Conservation (phyloP, 208 protist genomes). For the Acanthamoeba royreba region DNA sequence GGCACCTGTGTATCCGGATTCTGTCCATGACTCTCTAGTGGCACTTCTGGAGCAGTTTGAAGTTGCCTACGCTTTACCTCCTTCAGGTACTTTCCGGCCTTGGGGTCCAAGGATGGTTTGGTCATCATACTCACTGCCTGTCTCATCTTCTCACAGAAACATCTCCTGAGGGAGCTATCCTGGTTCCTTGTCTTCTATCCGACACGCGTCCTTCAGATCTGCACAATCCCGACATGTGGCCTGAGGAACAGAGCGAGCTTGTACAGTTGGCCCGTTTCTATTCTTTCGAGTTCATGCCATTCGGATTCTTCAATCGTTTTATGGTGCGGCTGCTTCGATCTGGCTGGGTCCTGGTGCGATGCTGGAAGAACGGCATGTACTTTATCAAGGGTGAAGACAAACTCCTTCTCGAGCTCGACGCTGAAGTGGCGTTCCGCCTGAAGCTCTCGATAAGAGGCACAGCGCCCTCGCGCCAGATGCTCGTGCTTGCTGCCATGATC, state of each 20-base stretch:
- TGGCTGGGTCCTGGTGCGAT: not conserved
- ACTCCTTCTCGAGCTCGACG: conserved; percentile 2
- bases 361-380: conserved; percentile 42
- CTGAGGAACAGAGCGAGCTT: not conserved
- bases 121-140: no score
- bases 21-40: not conserved
- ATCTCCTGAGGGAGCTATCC: not conserved
- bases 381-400: not conserved
- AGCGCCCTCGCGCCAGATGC: not conserved
- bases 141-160: not conserved
- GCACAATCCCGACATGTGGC: not conserved
- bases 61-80: not conserved
- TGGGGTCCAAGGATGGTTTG: not conserved
- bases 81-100: not conserved
- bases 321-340: conserved; percentile 28
- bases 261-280: not conserved
- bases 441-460: not conserved
- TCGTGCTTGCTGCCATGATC: conserved; percentile 10
- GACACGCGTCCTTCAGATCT: not conserved
- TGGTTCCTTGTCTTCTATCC: not conserved
- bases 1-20: not conserved
- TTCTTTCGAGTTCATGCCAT: conserved; percentile 40
- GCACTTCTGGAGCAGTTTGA: conserved; percentile 36
- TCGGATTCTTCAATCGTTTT: conserved; percentile 29
- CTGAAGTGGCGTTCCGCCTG: not conserved